Evolutionary conservation across 345 rosid species (phyloP), one percentile per base, ranked within the genome.

Genomic region (Iberis pinnata): DNA sequence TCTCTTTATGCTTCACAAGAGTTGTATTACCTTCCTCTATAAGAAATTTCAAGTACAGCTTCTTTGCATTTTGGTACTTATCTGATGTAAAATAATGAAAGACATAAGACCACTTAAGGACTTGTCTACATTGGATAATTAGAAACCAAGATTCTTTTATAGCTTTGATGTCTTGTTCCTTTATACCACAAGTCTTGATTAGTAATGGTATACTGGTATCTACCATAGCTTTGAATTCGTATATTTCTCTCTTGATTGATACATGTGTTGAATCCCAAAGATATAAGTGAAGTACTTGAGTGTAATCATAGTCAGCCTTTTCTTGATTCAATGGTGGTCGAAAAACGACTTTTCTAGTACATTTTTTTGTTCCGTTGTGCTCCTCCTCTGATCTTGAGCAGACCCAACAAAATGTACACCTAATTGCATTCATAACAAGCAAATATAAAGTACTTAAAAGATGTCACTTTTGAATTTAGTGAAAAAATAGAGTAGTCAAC

Each of bases 21-120:
- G 17, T 1, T 1, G 2, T 4, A 3, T 1, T 35, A 17, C 58
- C 58, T 33, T 33, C 4, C 4, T 18, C 33, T 19, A 11, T 31
- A 43, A 14, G 53, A 27, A 43, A 40, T 0, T 14, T 13, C 6
- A 49, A 8, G 53, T 65, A 57, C 9, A 26, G 15, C 33, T 42
- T 50, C 64, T 49, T 65, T 0, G 53, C 32, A 8, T 1, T 42
- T 6, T 50, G 53, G 40, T 43, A 35, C 18, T 65, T 42, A 1
- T 10, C 11, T 12, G 25, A 22, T 22, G 49, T 12, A 35, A 35
- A 43, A 16, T 43, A 49, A 13, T 13, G 58, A 18, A 17, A 65
- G 8, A 49, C 47, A 18, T 0, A 24, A 16, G 58, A 41, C 70
- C 70, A 65, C 43, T 65, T 65, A 18, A 49, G 11, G 17, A 65